Evolutionary conservation across 2,329 filamentous ascomycete genomes (phyloP), one percentile per base, ranked within the genome.

Genomic region (Colletotrichum zoysiae): DNA sequence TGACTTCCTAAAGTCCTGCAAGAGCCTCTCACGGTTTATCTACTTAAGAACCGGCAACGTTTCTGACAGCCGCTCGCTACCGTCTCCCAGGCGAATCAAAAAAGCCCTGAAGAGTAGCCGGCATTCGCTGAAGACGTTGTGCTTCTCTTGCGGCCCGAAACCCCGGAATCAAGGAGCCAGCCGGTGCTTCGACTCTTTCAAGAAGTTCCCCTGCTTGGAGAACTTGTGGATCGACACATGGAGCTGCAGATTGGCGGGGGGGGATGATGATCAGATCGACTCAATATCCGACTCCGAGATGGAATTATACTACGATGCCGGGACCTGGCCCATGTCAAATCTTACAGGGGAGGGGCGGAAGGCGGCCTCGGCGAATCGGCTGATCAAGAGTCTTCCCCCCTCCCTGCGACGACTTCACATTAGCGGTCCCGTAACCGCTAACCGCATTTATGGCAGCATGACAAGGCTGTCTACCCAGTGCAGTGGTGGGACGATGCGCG

Each of bases 11-110:
- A 3, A 56, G 53, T 38, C 30, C 7, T 56, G 53, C 53, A 20
- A 4, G 20, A 12, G 20, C 11, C 30, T 56, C 18, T n/a, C 30
- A 2, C n/a, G 5, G 14, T 56, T 56, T 11, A 56, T 35, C 30
- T 18, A 35, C 16, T 11, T 55, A 6, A 20, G 16, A 20, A 55
- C 12, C 18, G 3, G 12, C 51, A 35, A 33, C 14, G 8, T 8
- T 5, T 5, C 12, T 8, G n/a, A 53, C 1, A 7, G 3, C 2
- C 3, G 30, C 12, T 30, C 50, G 4, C n/a, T 26, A 20, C 51
- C 53, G 9, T n/a, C 0, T 35, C 53, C 18, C 8, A 2, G 2
- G 8, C 1, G 1, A 8, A 35, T 56, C 0, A 7, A 35, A n/a
- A 9, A 1, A 35, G 30, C 9, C 9, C n/a, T 56, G 18, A 35